Evolutionary conservation across 75 land plant species (phyloP), one percentile per base, ranked within the genome.

Genomic region (Pinus taeda): DNA sequence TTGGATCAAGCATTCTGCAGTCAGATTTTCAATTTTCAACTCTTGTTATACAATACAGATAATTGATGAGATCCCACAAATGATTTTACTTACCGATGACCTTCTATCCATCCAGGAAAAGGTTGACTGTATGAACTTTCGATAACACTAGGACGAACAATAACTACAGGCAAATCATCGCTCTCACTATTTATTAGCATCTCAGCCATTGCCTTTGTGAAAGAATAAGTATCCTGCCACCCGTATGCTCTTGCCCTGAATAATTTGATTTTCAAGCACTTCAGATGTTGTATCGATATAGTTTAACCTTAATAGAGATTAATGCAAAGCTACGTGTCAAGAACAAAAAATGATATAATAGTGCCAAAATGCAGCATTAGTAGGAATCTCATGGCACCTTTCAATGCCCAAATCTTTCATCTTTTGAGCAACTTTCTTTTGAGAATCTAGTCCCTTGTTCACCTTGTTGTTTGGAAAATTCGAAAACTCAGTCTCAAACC

Each of bases 201-300:
- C 82, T 93, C 98, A 72, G 94, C 98, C 94, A 95, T 93, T 1
- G 98, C 96, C 76, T 95, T 95, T 75, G 98, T 93, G 81, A 95
- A 95, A n/a, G 89, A 96, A 74, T 95, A 95, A 14, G 98, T 95
- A 74, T 95, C 98, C 90, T 95, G 98, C 98, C 98, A 95, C 29
- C 98, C 96, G 79, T 87, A 81, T 45, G 62, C 77, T 49, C 79
- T 81, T 78, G 96, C 96, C 83, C 96, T 95, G 79, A 24, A 29
- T 57, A 57, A 45, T 33, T 33, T 33, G 58, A 24, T n/a, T 78
- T 33, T 18, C 15, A 67, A 60, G 26, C 33, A 76, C 37, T 39
- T 45, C 0, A 45, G 49, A 45, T 45, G 49, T 45, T 45, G 49
- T 8, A 45, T 0, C 49, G 7, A 45, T 5, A 45, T 1, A 6